Conservation (phyloP, 129 eudicot species). For the Centella asiatica region DNA sequence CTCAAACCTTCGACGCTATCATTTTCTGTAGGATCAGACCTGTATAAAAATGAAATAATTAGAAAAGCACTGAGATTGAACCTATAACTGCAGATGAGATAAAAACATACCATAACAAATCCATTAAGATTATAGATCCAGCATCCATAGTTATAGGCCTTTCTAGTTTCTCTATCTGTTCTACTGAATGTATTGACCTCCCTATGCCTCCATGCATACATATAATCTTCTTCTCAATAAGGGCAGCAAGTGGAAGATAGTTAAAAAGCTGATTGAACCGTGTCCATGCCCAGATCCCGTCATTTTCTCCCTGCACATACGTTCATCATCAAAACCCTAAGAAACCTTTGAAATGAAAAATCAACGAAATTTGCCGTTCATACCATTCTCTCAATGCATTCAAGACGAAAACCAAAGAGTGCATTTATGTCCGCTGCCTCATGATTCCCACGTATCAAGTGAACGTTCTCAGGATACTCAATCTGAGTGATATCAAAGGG, state of each 20-base stretch:
- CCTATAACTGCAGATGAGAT: not conserved
- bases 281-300: constrained; percentile 99
- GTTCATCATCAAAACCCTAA: constrained; percentile 11
- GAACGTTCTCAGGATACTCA: constrained; percentile 93
- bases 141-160: constrained; percentile 99
- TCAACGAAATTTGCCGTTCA: not conserved
- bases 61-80: constrained; percentile 5
- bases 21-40: constrained; percentile 99
- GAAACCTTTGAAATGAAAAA: not conserved
- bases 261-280: constrained; percentile 91
- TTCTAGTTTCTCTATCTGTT: constrained; percentile 94
- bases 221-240: constrained; percentile 85
- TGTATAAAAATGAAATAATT: constrained; percentile 19
- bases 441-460: constrained; percentile 96
- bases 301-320: constrained; percentile 78
- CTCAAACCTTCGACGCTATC: constrained; percentile 94
- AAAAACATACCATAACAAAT: constrained; percentile 62
- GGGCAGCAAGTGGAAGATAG: constrained; percentile 92
- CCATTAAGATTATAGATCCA: constrained; percentile 93
- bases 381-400: constrained; percentile 99
- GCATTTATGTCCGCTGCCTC: constrained; percentile 99
- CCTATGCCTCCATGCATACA: constrained; percentile 99
- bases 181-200: constrained; percentile 90
- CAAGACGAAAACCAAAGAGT: constrained; percentile 96
- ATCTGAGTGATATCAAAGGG: constrained; percentile 39